Base-by-base conservation (phyloP, 768 basidiomycete genomes). In the Mycena alexandri region DNA sequence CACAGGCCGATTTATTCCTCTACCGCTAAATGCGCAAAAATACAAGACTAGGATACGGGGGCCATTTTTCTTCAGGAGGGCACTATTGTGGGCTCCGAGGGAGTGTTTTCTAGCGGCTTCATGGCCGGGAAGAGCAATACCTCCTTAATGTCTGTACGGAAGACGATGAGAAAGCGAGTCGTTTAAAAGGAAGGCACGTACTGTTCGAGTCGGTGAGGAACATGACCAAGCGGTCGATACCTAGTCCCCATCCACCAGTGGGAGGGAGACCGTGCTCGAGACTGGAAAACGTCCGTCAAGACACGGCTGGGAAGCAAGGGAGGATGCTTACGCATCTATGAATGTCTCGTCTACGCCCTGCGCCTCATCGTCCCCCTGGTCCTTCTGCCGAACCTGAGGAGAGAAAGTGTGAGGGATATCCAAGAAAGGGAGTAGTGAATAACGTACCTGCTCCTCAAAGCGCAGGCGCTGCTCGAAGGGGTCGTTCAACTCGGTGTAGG, bases 401-500 rank as follows among this genome's bases (percentile, higher is more conserved):
- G 53, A 25, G 34, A 50, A 60, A 48, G 53, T 43, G 14, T 29
- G 29, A 29, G 29, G 3, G 29, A 29, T 29, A 3, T 6, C 29
- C 29, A 29, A 29, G 29, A 29, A 29, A n/a, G 3, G 29, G 29
- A 29, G 29, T 29, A 29, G 29, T 29, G 29, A 38, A 38, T 2
- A 8, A 67, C 80, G 47, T 29, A 90, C 89, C 86, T 95, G 94
- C 79, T 99, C 98, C 80, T 97, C 95, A 80, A 99, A 99, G 70
- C 98, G 90, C 74, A 94, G 82, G 41, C 96, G 86, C 81, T 99
- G 98, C 79, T 96, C 94, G 76, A 96, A 97, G 0, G 95, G 98
- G 81, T 99, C 98, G 82, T 99, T 99, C 85, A 99, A 88, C 85
- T 99, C 98, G 46, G 98, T 99, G 79, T 99, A 99, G 24, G 98